These are phyloP conservation scores for Hypoxylon subgilvum DNA, from an alignment of 495 filamentous ascomycete species.

Conservation along the genomic window DNA sequence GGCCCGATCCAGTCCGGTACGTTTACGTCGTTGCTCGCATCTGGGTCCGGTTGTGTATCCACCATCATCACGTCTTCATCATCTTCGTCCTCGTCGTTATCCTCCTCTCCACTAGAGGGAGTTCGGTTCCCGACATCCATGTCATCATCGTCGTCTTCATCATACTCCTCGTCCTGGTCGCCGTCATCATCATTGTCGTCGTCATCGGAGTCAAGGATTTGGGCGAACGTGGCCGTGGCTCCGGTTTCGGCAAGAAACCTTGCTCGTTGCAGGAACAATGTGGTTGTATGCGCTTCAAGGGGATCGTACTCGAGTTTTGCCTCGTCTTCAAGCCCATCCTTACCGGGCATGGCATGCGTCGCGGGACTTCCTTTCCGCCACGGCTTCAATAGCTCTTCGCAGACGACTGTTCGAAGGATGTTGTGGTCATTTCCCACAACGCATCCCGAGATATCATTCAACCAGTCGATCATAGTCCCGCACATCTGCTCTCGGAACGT, in stretches of 20 bases:
- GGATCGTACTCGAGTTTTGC: slow-evolving; percentile 52
- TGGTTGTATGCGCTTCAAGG: slow-evolving; percentile 23
- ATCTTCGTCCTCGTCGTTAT: slow-evolving; percentile 55
- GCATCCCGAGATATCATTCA: slow-evolving; percentile 89
- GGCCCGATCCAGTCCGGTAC: slow-evolving; percentile 50
- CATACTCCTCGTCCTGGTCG: slow-evolving; percentile 43
- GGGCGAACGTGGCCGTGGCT: slow-evolving; percentile 24
- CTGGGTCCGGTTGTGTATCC: slow-evolving; percentile 46
- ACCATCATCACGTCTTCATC: slow-evolving; percentile 61
- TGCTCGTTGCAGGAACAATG: slow-evolving; percentile 33
- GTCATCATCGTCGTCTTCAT: slow-evolving; percentile 45
- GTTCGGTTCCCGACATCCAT: slow-evolving; percentile 41
- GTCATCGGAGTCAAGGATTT: slow-evolving; percentile 50
- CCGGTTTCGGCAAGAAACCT: slow-evolving; percentile 37
- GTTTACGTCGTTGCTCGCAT: slow-evolving; percentile 65
- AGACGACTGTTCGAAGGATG: slow-evolving; percentile 79
- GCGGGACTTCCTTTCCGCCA: slow-evolving; percentile 88
- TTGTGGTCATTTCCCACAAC: slow-evolving; percentile 79
- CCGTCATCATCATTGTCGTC: slow-evolving; percentile 55
- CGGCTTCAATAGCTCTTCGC: slow-evolving; percentile 84
- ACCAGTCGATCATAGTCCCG: slow-evolving; percentile 96
- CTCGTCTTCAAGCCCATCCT: slow-evolving; percentile 89
- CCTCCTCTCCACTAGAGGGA: slow-evolving; percentile 49
- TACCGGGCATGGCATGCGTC: slow-evolving; percentile 81
- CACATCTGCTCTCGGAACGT: slow-evolving; percentile 99